Percentiles rank a stretch among this genome's conserved stretches.
These are phyloP conservation scores for Xenosphaeropsis pyriputrescens DNA, from an alignment of 2,329 filamentous ascomycete species.

Conservation along the genomic window DNA sequence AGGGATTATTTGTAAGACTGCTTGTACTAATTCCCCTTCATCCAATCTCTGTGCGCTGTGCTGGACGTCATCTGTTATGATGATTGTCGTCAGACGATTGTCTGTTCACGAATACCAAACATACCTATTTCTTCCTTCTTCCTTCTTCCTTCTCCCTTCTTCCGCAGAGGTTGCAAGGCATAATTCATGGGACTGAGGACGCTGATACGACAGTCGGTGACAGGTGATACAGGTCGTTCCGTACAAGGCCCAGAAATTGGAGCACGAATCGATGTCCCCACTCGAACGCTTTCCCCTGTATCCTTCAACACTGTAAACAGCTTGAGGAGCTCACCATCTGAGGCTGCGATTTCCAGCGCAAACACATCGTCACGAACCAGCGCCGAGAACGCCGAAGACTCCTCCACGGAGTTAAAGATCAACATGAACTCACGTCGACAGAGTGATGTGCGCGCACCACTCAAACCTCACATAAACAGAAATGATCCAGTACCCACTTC, in stretches of 20 bases:
- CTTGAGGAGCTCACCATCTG: constrained; percentile 1
- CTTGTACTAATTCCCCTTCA: background rate
- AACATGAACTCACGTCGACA: no score
- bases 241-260: background rate
- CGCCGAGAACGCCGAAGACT: constrained; percentile 5
- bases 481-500: no score
- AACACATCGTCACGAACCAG: constrained; percentile 2
- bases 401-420: background rate
- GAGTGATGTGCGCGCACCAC: no score
- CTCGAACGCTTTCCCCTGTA: constrained; percentile 12
- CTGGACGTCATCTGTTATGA: no score
- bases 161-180: background rate
- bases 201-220: no score
- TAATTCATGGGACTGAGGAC: no score
- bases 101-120: background rate
- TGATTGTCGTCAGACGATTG: background rate
- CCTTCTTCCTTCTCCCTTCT: background rate
- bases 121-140: background rate
- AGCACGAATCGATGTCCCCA: constrained; percentile 6
- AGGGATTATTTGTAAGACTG: background rate
- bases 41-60: no score
- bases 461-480: no score
- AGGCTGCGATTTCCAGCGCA: constrained; percentile 5
- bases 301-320: constrained; percentile 15
- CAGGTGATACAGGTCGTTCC: no score